Evolutionary conservation across 2,329 filamentous ascomycete genomes (phyloP).

Genomic region (Hirsutella thompsonii): DNA sequence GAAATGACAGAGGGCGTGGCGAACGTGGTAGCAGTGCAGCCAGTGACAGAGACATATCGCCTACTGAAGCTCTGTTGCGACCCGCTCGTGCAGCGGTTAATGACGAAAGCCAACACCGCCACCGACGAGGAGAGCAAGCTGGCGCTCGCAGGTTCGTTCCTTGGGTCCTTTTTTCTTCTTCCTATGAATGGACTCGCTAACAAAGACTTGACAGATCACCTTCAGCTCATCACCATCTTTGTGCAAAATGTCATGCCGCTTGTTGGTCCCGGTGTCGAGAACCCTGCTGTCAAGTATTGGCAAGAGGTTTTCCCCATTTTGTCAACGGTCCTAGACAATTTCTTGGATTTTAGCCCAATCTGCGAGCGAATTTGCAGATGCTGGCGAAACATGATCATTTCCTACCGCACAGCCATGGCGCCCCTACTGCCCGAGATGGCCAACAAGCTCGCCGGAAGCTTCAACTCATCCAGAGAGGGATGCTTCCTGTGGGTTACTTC

Average conservation of each 20-base stretch:
- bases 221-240: conserved; percentile 87
- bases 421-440: conserved; percentile 77
- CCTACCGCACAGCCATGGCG: conserved; percentile 79
- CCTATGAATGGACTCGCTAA: not conserved
- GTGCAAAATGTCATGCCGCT: conserved; percentile 67
- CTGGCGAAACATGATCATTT: conserved; percentile 95
- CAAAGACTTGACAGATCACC: conserved; percentile 48
- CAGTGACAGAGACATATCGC: conserved; percentile 64
- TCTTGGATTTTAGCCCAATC: conserved; percentile 74
- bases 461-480: conserved; percentile 75
- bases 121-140: conserved; percentile 73
- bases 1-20: conserved; percentile 95
- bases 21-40: conserved; percentile 79
- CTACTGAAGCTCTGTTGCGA: conserved; percentile 89
- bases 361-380: conserved; percentile 88
- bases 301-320: conserved; percentile 85
- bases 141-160: conserved; percentile 61
- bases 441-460: conserved; percentile 76
- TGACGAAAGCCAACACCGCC: conserved; percentile 76
- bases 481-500: conserved; percentile 99
- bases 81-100: conserved; percentile 73
- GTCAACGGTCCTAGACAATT: conserved; percentile 76
- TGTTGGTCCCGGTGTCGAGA: conserved; percentile 56
- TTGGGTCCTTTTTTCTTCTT: not conserved
- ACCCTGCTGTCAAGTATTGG: conserved; percentile 93